Conservation (phyloP, 345 rosid genomes). For the Linum tenue region DNA sequence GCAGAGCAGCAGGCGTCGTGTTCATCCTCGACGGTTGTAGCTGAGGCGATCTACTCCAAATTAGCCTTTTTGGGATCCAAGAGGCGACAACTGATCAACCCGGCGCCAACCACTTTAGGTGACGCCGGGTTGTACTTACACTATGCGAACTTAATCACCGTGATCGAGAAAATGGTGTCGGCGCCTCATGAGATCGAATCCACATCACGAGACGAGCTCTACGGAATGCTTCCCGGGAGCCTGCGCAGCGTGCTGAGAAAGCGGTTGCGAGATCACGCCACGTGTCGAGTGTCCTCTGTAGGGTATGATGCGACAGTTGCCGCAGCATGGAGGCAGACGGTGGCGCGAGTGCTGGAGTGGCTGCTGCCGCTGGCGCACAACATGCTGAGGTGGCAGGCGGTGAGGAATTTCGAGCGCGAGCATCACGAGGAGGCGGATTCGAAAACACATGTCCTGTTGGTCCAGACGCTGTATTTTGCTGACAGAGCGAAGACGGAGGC, state of each 20-base stretch:
- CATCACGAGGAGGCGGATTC: slow-evolving; percentile 21
- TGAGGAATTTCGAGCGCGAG: slow-evolving; percentile 45
- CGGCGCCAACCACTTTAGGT: slow-evolving; percentile 46
- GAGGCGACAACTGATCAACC: slow-evolving; percentile 19
- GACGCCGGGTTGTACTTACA: slow-evolving; percentile 50
- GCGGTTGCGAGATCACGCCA: slow-evolving; percentile 31
- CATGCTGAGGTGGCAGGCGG: slow-evolving; percentile 51
- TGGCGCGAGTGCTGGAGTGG: slow-evolving; percentile 44
- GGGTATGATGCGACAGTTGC: slow-evolving; percentile 33
- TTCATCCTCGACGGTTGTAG: slow-evolving; percentile 4
- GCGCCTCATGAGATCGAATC: slow-evolving; percentile 38
- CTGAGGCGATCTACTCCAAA: slow-evolving; percentile 24
- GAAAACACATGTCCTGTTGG: slow-evolving; percentile 37
- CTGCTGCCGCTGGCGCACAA: slow-evolving; percentile 52
- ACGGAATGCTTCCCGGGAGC: slow-evolving; percentile 42
- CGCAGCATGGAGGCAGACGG: slow-evolving; percentile 34
- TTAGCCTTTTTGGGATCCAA: slow-evolving; percentile 31
- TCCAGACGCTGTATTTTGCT: slow-evolving; percentile 56
- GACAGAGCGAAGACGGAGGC: slow-evolving; percentile 54
- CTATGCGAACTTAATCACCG: slow-evolving; percentile 45
- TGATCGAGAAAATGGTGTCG: slow-evolving; percentile 43
- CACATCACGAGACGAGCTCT: slow-evolving; percentile 43
- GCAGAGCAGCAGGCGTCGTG: neutral
- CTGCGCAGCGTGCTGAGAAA: slow-evolving; percentile 32
- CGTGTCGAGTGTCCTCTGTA: slow-evolving; percentile 24